A percentile compares a stretch with the other conserved stretches of the same genome.
These are phyloP conservation scores for Hymenoscyphus repandus DNA, from an alignment of 2,329 filamentous ascomycete genomes.

Conservation along the genomic window DNA sequence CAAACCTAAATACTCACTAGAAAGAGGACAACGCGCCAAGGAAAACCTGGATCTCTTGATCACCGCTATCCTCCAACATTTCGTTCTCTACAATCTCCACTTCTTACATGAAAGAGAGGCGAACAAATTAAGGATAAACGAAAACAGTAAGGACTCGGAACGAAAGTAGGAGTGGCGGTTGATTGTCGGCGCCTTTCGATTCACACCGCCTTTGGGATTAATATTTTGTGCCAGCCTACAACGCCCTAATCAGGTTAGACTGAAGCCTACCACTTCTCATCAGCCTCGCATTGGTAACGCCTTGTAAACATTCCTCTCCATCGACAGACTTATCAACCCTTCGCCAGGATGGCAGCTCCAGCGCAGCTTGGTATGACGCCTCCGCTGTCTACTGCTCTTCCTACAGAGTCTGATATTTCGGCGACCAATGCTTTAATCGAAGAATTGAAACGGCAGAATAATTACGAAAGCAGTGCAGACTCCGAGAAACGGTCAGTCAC, in stretches of 20 bases:
- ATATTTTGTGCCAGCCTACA: no score
- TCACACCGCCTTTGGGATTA: no score
- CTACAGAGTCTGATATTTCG: conserved; percentile 70
- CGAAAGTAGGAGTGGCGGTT: no score
- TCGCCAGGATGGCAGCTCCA: conserved; percentile 26
- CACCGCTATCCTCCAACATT: conserved; percentile 42
- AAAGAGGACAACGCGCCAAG: conserved; percentile 85
- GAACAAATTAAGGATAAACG: no score
- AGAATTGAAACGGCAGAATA: conserved; percentile 83
- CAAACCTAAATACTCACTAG: conserved; percentile 52
- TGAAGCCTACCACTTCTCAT: not conserved
- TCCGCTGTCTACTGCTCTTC: conserved; percentile 72
- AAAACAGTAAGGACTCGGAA: no score
- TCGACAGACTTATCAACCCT: not conserved
- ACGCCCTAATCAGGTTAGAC: not conserved
- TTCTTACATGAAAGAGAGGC: no score
- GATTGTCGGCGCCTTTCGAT: no score
- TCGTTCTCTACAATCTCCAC: not conserved
- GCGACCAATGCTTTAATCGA: conserved; percentile 75
- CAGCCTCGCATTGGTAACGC: not conserved
- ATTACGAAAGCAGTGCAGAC: conserved; percentile 80
- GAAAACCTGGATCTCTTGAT: conserved; percentile 75
- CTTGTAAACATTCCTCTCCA: not conserved
- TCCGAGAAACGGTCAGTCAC: conserved; percentile 68
- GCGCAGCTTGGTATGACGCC: conserved; percentile 63